phyloP scores from a whole-genome alignment of 495 filamentous ascomycete species.

The Cercophora samala region DNA sequence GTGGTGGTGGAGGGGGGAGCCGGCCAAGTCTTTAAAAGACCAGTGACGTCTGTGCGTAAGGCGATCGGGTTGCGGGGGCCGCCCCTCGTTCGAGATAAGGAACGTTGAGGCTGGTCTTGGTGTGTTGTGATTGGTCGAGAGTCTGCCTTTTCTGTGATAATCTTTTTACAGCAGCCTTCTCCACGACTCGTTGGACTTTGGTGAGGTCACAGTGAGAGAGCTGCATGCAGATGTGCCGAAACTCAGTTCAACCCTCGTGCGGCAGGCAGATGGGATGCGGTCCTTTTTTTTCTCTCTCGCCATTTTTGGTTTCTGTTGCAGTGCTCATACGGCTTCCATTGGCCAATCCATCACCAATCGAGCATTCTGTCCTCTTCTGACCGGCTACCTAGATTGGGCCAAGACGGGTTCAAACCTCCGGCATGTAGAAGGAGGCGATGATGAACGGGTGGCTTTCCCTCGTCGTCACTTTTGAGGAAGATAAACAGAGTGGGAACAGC shows the following conservation, averaged over 20 bases:
- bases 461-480: not conserved
- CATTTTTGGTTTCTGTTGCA: slow-evolving; percentile 29
- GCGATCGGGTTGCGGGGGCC: slow-evolving; percentile 13
- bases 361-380: not conserved
- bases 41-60: slow-evolving; percentile 18
- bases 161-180: slow-evolving; percentile 42
- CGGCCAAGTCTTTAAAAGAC: slow-evolving; percentile 8
- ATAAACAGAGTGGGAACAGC: not conserved
- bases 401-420: slow-evolving; percentile 9
- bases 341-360: slow-evolving; percentile 5
- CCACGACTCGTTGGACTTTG: slow-evolving; percentile 14
- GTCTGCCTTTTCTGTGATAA: slow-evolving; percentile 39
- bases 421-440: not conserved
- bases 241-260: not conserved
- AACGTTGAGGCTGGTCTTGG: slow-evolving; percentile 18
- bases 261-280: slow-evolving; percentile 9
- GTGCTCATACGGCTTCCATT: slow-evolving; percentile 16
- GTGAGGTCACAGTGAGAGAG: not conserved
- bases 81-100: slow-evolving; percentile 37
- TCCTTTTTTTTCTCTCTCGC: slow-evolving; percentile 13
- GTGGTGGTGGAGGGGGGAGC: not conserved
- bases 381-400: slow-evolving; percentile 6
- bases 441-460: not conserved
- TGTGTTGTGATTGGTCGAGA: slow-evolving; percentile 36
- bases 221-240: slow-evolving; percentile 19